Percentiles rank a stretch among this genome's conserved stretches.
Conservation (phyloP, 192 early-diverging fungal genomes). For the Coemansia sp. region DNA sequence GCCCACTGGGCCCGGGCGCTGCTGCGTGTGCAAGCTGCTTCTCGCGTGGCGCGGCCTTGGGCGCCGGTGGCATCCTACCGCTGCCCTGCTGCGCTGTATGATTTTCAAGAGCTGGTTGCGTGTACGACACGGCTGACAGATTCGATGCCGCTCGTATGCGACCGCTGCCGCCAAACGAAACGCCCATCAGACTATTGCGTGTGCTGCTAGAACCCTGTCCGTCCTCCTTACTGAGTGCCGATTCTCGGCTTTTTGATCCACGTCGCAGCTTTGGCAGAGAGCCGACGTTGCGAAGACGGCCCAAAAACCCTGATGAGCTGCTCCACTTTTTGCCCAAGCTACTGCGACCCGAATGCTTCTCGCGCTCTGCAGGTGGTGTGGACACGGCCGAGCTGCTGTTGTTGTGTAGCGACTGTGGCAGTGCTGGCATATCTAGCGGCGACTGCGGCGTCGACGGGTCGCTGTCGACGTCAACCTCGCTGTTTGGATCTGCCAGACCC, state of each 20-base stretch:
- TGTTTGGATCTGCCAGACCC: constrained; percentile 18
- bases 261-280: constrained; percentile 38
- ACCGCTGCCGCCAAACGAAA: constrained; percentile 10
- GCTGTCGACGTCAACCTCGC: constrained; percentile 19
- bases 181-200: constrained; percentile 25
- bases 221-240: constrained; percentile 1
- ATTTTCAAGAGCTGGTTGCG: neutral
- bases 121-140: constrained; percentile 21
- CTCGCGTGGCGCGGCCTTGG: neutral
- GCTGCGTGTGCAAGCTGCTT: neutral
- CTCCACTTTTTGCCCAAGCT: constrained; percentile 32
- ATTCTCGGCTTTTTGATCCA: constrained; percentile 21
- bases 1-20: neutral
- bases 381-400: constrained; percentile 6
- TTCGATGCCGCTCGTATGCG: constrained; percentile 28
- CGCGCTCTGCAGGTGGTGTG: constrained; percentile 8
- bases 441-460: constrained; percentile 17
- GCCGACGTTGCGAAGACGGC: constrained; percentile 43
- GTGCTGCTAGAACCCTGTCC: constrained; percentile 15
- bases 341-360: constrained; percentile 7
- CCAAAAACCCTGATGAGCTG: constrained; percentile 30
- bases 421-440: constrained; percentile 3
- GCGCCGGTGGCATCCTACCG: neutral
- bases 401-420: neutral
- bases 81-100: constrained; percentile 11